phyloP scores from a whole-genome alignment of 192 early-diverging fungal species.

The Gonapodya sp. region DNA sequence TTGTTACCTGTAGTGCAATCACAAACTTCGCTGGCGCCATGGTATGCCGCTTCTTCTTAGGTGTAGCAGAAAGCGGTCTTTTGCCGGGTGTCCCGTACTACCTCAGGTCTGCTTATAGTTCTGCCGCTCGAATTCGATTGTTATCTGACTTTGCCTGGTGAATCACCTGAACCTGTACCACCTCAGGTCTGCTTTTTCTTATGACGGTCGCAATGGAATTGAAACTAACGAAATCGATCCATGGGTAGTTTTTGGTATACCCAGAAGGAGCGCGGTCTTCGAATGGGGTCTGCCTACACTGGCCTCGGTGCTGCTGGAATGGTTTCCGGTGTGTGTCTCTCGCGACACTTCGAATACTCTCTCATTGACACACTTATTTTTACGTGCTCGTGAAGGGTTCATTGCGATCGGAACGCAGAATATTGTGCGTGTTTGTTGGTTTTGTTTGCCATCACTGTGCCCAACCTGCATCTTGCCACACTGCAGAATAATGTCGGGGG shows the following conservation, averaged over 20 bases:
- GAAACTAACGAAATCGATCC: too few relatives aligned
- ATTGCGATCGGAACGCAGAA: slow-evolving; percentile 9
- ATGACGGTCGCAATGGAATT: not conserved
- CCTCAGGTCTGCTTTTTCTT: not conserved
- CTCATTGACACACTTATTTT: too few relatives aligned
- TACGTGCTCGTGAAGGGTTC: too few relatives aligned
- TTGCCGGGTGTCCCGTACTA: slow-evolving; percentile 48
- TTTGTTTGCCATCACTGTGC: not conserved
- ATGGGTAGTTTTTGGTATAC: slow-evolving; percentile 3
- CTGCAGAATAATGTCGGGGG: slow-evolving; percentile 1
- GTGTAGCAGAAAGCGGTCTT: slow-evolving; percentile 44
- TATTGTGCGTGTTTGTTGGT: not conserved
- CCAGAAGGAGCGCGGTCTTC: not conserved
- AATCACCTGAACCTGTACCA: not conserved
- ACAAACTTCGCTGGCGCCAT: slow-evolving; percentile 29
- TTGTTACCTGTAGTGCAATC: slow-evolving; percentile 18
- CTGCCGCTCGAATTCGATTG: not conserved
- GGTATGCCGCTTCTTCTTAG: slow-evolving; percentile 48
- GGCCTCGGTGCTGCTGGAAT: slow-evolving; percentile 3
- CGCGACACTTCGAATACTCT: too few relatives aligned
- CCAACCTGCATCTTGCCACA: not conserved
- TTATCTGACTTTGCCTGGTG: not conserved
- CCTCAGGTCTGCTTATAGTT: slow-evolving; percentile 13
- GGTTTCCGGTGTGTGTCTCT: not conserved
- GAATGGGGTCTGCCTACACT: slow-evolving; percentile 3